A percentile compares a stretch with the other conserved stretches of the same genome.
Evolutionary conservation across 2,329 filamentous ascomycete species (phyloP).

Genomic region (Microdochium trichocladiopsis): DNA sequence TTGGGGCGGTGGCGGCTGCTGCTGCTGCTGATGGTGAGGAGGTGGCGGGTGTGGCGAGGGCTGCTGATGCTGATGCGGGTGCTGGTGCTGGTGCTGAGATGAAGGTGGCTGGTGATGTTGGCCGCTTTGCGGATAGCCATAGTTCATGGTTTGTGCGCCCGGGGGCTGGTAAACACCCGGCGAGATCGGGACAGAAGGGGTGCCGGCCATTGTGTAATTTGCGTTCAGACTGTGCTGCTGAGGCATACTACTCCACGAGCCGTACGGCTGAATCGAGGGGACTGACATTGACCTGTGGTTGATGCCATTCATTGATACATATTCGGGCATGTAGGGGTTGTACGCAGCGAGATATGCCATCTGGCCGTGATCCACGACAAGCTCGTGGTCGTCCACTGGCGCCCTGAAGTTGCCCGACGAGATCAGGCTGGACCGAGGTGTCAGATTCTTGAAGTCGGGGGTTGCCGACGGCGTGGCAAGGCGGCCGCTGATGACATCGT

Average conservation of each 20-base stretch:
- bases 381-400: slow-evolving; percentile 48
- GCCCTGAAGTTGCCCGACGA: slow-evolving; percentile 60
- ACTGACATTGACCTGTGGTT: slow-evolving; percentile 5
- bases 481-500: slow-evolving; percentile 62
- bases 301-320: neutral
- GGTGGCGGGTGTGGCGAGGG: neutral
- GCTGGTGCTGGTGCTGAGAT: neutral
- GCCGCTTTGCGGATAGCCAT: neutral
- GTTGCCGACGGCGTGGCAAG: slow-evolving; percentile 53
- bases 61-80: neutral
- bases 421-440: slow-evolving; percentile 50
- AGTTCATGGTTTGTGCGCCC: neutral
- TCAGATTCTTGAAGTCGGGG: slow-evolving; percentile 38
- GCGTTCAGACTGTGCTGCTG: neutral
- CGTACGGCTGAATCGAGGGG: neutral
- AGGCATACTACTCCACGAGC: neutral
- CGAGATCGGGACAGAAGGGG: neutral
- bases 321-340: neutral
- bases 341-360: neutral
- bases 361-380: slow-evolving; percentile 2
- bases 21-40: neutral
- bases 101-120: neutral
- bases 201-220: neutral
- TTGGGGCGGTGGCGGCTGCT: neutral
- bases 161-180: neutral